These are phyloP conservation scores for Globisporangium nodosum DNA, from an alignment of 352 stramenopile genomes.

Conservation along the genomic window DNA sequence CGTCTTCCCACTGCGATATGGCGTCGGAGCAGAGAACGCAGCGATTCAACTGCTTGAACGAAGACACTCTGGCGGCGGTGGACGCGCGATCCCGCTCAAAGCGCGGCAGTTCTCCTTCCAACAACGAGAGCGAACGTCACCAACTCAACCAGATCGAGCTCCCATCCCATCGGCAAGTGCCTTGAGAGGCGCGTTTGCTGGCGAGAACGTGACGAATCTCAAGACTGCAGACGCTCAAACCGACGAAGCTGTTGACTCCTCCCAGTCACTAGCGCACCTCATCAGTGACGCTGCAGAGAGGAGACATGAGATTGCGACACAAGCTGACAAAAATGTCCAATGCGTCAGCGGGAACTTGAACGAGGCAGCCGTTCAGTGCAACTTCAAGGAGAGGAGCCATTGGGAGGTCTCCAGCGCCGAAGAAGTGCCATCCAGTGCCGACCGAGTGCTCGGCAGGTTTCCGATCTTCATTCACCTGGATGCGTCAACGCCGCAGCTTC, in stretches of 20 bases:
- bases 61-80: neutral
- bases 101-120: constrained; percentile 10
- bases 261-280: neutral
- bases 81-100: constrained; percentile 1
- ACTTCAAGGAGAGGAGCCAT: neutral
- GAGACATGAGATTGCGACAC: neutral
- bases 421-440: neutral
- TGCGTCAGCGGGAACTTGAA: neutral
- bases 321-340: neutral
- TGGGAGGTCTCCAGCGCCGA: neutral
- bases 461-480: constrained; percentile 31
- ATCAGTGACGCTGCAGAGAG: neutral
- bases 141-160: too few species aligned
- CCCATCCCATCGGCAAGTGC: neutral
- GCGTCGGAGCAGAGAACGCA: neutral
- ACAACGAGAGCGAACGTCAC: neutral
- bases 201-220: neutral
- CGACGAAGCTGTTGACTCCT: neutral
- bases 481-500: neutral
- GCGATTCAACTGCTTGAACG: constrained; percentile 8
- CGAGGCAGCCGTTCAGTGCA: constrained; percentile 6
- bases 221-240: neutral
- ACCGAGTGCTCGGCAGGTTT: constrained; percentile 15
- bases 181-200: neutral
- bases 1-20: constrained; percentile 11